phyloP scores from a whole-genome alignment of 257 asterid genomes.

The Penstemon eatonii region DNA sequence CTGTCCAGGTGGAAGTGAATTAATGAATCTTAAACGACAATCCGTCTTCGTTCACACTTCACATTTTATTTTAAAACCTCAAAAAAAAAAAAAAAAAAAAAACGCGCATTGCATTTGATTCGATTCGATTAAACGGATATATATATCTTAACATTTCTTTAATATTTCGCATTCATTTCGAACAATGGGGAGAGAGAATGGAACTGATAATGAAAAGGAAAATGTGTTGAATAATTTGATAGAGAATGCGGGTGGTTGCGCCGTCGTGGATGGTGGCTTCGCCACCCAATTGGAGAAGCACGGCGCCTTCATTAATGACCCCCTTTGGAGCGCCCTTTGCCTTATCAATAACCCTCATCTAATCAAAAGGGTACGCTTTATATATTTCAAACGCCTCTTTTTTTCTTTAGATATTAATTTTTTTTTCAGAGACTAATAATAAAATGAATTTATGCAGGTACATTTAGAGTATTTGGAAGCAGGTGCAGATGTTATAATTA shows the following conservation, averaged over 20 bases:
- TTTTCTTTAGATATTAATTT: neutral
- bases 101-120: neutral
- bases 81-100: no score
- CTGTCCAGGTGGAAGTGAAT: neutral
- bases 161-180: neutral
- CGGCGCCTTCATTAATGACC: conserved; percentile 78
- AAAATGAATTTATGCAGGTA: conserved; percentile 43
- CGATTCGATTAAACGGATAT: neutral
- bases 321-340: conserved; percentile 86
- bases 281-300: conserved; percentile 75
- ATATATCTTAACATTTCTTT: neutral
- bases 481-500: conserved; percentile 68
- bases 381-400: neutral
- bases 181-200: conserved; percentile 44
- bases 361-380: conserved; percentile 46
- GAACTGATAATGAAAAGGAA: neutral
- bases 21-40: neutral
- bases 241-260: conserved; percentile 69
- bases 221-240: conserved; percentile 48
- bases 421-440: neutral
- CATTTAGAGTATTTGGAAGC: conserved; percentile 82
- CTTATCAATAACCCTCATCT: conserved; percentile 67
- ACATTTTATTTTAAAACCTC: no score
- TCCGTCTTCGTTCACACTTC: neutral
- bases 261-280: conserved; percentile 86